phyloP scores from a whole-genome alignment of 768 basidiomycete genomes.

The Boletus rex-veris region DNA sequence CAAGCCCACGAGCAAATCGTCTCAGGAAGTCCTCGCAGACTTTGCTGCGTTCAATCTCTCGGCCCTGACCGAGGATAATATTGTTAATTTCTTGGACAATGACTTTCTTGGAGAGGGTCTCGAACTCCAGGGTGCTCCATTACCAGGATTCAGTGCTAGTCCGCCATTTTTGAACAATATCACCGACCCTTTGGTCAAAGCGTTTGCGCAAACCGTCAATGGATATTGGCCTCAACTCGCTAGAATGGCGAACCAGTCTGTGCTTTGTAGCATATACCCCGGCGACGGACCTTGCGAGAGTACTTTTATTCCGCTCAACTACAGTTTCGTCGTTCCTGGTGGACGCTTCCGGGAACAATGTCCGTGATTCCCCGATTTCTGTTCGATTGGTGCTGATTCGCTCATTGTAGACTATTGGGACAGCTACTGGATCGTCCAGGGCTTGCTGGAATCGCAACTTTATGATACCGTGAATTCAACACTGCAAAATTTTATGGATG shows the following conservation, averaged over 20 bases:
- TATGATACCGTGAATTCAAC: constrained; percentile 70
- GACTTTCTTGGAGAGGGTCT: constrained; percentile 85
- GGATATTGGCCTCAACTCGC: constrained; percentile 82
- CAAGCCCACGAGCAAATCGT: constrained; percentile 71
- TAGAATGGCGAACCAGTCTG: constrained; percentile 65
- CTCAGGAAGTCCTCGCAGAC: constrained; percentile 65
- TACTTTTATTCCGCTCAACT: constrained; percentile 83
- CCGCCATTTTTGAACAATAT: constrained; percentile 74
- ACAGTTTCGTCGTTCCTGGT: constrained; percentile 90
- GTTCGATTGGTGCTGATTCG: neutral
- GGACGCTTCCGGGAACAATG: constrained; percentile 83
- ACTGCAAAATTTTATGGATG: constrained; percentile 93
- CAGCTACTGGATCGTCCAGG: constrained; percentile 86
- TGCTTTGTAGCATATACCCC: constrained; percentile 51
- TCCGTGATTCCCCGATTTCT: constrained; percentile 36
- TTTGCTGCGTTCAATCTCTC: constrained; percentile 45
- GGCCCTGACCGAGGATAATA: constrained; percentile 54
- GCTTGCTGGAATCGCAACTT: constrained; percentile 78
- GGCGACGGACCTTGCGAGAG: constrained; percentile 63
- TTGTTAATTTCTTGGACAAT: constrained; percentile 66
- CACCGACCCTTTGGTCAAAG: constrained; percentile 61
- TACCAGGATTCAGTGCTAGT: constrained; percentile 57
- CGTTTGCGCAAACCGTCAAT: constrained; percentile 77
- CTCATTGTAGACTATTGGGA: constrained; percentile 49
- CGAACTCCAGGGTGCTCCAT: constrained; percentile 63